Base-by-base conservation (phyloP, 495 filamentous ascomycete species). In the Penicillium herquei region DNA sequence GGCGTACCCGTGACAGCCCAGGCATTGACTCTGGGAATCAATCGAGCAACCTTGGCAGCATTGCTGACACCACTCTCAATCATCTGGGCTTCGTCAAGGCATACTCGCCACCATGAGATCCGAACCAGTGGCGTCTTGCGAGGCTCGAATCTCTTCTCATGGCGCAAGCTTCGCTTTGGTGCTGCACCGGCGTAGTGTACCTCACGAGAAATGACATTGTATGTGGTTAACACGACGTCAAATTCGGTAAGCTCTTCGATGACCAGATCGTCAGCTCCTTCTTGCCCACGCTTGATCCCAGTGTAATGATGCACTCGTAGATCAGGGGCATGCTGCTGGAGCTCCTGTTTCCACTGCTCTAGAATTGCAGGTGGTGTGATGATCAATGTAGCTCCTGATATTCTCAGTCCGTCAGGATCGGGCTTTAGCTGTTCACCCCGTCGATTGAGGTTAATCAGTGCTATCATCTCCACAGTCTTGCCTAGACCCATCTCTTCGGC, bases 401-500 rank as follows among this genome's bases (percentile, higher is more conserved):
- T 54, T 49, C 56, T 67, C 31, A 78, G 44, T 16, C 66, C 62
- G 35, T 63, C 63, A 44, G 49, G 52, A 47, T 74, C 71, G 14
- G 37, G 41, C 48, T 60, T 68, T 13, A 61, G 14, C 41, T 59
- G 44, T 14, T 58, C 57, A 17, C 34, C n/a, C 8, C 66, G 77
- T 35, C 53, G 73, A 62, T 96, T 85, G 43, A 88, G 65, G 42
- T 80, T 81, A 0, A 96, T 86, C 16, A 97, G 70, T 2, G 88
- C 82, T 43, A 94, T 89, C 48, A 93, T 79, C 67, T 98, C 94
- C 16, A 97, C 82, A 0, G 94, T 97, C 67, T 98, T 98, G 1
- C 94, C 94, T 5, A 98, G 74, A 0, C 93, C 93, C 94, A 97
- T 97, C 71, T 98, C 94, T 69, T 98, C 93, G 0, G 92, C 90